These are phyloP conservation scores for Eleusine coracana DNA, from an alignment of 176 grass and related monocot genomes.

Conservation along the genomic window DNA sequence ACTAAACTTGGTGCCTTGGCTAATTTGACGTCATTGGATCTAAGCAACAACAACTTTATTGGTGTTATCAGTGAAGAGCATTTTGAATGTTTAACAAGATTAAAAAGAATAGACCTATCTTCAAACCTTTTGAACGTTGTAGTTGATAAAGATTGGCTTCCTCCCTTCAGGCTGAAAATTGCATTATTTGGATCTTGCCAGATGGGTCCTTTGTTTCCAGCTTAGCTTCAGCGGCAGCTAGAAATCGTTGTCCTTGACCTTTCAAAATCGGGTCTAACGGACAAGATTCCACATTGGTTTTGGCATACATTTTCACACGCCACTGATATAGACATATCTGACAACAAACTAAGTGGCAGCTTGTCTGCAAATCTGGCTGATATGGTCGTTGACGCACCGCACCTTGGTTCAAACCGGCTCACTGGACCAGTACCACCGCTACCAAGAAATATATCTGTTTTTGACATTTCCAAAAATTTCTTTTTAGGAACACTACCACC, in stretches of 20 bases:
- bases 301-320: background rate
- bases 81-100: background rate
- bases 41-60: background rate
- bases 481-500: conserved; percentile 12
- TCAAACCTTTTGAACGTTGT: background rate
- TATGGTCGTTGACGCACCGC: background rate
- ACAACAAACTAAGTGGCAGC: background rate
- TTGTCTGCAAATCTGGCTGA: background rate
- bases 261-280: background rate
- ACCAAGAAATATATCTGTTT: conserved; percentile 1
- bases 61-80: background rate
- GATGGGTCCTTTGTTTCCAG: conserved; percentile 16
- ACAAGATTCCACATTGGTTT: conserved; percentile 27
- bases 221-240: conserved; percentile 9
- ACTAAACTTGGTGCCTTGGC: conserved; percentile 8
- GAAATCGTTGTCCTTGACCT: background rate
- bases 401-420: background rate
- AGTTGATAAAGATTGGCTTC: background rate
- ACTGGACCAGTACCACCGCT: background rate
- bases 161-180: background rate
- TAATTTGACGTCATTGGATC: background rate
- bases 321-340: background rate
- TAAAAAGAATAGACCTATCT: background rate
- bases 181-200: background rate
- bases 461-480: conserved; percentile 21